Evolutionary conservation across 2,329 filamentous ascomycete species (phyloP).

Genomic region (Myrmaecium sp.): DNA sequence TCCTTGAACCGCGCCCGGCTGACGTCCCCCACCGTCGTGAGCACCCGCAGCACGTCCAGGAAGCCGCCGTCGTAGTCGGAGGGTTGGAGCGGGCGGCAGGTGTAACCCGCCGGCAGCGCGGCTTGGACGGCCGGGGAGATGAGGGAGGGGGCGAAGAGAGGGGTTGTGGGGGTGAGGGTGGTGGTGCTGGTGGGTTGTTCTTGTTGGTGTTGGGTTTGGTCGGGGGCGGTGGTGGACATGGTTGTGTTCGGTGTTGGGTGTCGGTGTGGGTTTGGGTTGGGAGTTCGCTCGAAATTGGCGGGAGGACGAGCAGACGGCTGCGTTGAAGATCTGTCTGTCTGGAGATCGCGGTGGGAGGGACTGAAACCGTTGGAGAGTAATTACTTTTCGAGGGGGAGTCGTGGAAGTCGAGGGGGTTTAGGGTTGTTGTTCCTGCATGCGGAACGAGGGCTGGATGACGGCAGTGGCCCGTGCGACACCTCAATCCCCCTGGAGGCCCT

Average conservation of each 20-base stretch:
- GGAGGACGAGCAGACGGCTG: background rate
- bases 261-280: background rate
- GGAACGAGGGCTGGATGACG: too few relatives aligned
- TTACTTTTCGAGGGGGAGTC: too few relatives aligned
- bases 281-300: background rate
- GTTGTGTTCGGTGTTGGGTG: background rate
- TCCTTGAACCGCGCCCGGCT: constrained; percentile 52
- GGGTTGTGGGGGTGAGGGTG: constrained; percentile 17
- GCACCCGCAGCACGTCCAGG: constrained; percentile 75
- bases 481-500: too few relatives aligned
- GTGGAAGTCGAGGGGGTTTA: too few relatives aligned
- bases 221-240: constrained; percentile 2
- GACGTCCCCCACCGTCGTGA: constrained; percentile 87
- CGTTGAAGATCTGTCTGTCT: too few relatives aligned
- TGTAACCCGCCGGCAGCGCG: constrained; percentile 65
- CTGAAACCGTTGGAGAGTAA: too few relatives aligned
- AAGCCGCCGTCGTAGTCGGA: constrained; percentile 70
- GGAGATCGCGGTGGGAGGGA: too few relatives aligned
- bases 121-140: constrained; percentile 60
- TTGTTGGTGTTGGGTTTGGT: constrained; percentile 1
- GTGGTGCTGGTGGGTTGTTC: constrained; percentile 1
- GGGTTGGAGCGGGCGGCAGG: constrained; percentile 60
- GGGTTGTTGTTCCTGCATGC: too few relatives aligned
- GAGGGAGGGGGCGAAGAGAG: constrained; percentile 61
- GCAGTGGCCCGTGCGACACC: too few relatives aligned